phyloP scores from a whole-genome alignment of 1,284 basidiomycete genomes.

The Coriolopsis trogii region DNA sequence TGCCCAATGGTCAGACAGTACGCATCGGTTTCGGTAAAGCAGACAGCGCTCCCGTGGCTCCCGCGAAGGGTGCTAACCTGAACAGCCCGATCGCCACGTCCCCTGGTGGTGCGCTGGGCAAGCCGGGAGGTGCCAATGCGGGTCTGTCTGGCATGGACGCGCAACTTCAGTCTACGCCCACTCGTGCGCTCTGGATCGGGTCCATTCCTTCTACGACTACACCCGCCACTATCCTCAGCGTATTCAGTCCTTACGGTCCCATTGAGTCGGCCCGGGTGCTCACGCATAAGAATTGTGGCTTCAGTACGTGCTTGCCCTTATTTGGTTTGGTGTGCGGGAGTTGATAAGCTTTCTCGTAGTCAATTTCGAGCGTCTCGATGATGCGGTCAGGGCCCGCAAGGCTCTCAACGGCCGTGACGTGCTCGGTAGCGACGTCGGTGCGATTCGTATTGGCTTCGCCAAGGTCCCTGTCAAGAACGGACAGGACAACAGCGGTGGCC shows the following conservation, averaged over 20 bases:
- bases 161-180: conserved; percentile 86
- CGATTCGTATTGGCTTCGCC: conserved; percentile 95
- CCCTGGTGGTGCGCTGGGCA: conserved; percentile 55
- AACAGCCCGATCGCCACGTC: conserved; percentile 65
- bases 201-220: conserved; percentile 94
- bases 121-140: conserved; percentile 48
- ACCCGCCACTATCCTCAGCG: conserved; percentile 88
- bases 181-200: conserved; percentile 94
- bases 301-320: conserved; percentile 58
- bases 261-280: conserved; percentile 96
- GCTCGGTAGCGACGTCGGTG: conserved; percentile 92
- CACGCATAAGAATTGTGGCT: conserved; percentile 96
- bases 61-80: conserved; percentile 72
- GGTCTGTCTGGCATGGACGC: conserved; percentile 72
- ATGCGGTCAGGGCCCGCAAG: conserved; percentile 93
- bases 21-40: conserved; percentile 98
- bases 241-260: conserved; percentile 95
- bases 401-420: conserved; percentile 95
- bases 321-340: conserved; percentile 13
- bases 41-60: conserved; percentile 88
- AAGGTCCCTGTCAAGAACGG: conserved; percentile 91
- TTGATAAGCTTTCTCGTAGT: conserved; percentile 47
- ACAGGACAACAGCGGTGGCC: conserved; percentile 62
- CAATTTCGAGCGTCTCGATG: conserved; percentile 97
- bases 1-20: conserved; percentile 92